These are phyloP conservation scores for Magnaporthiopsis incrustans DNA, from an alignment of 2,329 filamentous ascomycete genomes.

Conservation along the genomic window DNA sequence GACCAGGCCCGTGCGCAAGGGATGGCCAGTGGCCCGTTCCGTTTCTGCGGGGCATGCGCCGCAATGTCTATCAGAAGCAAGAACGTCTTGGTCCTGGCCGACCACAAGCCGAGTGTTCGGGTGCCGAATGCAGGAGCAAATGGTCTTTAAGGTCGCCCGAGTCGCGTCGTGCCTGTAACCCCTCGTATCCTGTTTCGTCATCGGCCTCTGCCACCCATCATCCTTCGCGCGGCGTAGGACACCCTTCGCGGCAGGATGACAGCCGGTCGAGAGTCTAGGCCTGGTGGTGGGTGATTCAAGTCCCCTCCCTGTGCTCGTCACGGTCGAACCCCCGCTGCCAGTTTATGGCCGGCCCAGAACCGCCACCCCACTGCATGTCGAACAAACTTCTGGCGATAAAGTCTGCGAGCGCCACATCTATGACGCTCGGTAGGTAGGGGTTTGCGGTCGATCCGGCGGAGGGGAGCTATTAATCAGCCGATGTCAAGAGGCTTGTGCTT, in stretches of 20 bases:
- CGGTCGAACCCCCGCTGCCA: background rate
- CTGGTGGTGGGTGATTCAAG: background rate
- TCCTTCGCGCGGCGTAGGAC: background rate
- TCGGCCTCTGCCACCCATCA: background rate
- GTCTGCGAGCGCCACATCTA: background rate
- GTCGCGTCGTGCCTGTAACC: background rate
- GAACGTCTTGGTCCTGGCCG: background rate
- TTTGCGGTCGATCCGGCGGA: background rate
- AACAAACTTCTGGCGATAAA: constrained; percentile 5
- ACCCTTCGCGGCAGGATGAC: background rate
- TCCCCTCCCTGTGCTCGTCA: background rate
- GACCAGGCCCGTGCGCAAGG: background rate
- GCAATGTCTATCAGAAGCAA: background rate
- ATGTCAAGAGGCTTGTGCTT: background rate
- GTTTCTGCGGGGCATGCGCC: background rate
- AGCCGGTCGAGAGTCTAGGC: background rate
- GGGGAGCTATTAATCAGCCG: background rate
- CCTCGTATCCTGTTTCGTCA: background rate
- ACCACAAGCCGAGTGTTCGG: background rate
- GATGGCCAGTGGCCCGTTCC: background rate
- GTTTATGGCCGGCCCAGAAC: background rate
- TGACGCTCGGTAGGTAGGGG: background rate
- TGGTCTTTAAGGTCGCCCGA: background rate
- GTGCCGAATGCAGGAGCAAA: background rate
- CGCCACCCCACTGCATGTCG: background rate